Evolutionary conservation across 2,329 filamentous ascomycete genomes (phyloP), one percentile per base, ranked within the genome.

Genomic region (Epichloe sylvatica): DNA sequence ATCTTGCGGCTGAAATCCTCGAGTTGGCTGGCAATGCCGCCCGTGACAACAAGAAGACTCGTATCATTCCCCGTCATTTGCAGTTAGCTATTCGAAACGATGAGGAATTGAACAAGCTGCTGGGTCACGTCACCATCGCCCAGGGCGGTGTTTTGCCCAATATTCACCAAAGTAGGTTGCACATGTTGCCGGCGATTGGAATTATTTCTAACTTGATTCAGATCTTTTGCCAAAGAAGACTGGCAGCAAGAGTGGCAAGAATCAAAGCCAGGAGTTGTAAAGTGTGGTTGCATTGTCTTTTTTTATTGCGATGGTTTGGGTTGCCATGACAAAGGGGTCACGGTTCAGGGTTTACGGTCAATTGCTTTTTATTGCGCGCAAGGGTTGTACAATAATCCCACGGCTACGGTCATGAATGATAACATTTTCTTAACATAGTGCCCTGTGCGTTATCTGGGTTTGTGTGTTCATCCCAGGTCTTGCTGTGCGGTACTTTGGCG

Each of bases 31-130:
- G 92, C 63, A 98, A 98, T 72, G 92, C 92, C 64, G 92, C 92
- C 57, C 91, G 92, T 63, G 92, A 98, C 77, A 96, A 97, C 84
- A 98, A 98, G 87, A 97, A 97, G 86, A 98, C 91, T 58, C 90
- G 92, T 85, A 98, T 98, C 76, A 98, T 97, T 54, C 92, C 92
- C 58, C 89, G 92, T 73, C 92, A 98, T 74, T 82, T 98, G 45
- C 92, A 98, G 78, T 88, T 98, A 62, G 92, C 92, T 73, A 98
- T 98, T 77, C 84, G 92, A 67, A 96, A 96, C 76, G 91, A 97
- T 72, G 91, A 97, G 81, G 92, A 98, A 75, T 72, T 97, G 86
- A 96, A 97, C 86, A 97, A 95, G 81, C 84, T 94, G 55, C 79
- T 95, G 57, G 90, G 90, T 52, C 88, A 94, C 69, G 89, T 95